Conservation (phyloP, 352 stramenopile species). For the Globisporangium orthogonon region DNA sequence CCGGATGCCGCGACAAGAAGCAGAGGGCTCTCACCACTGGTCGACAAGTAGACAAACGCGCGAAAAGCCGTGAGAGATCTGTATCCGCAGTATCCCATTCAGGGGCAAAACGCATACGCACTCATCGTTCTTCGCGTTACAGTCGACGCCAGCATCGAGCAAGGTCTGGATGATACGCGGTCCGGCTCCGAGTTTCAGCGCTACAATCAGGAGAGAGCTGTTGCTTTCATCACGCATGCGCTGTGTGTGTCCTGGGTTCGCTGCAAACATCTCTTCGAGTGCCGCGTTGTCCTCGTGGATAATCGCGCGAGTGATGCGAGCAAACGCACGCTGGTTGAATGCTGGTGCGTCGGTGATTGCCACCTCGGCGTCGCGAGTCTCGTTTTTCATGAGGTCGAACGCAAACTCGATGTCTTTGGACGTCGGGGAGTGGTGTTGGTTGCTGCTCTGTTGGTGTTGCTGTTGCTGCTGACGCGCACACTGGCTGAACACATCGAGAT, state of each 20-base stretch:
- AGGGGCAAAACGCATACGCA: conserved; percentile 13
- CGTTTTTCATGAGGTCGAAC: background rate
- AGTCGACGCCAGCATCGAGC: conserved; percentile 30
- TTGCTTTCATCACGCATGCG: conserved; percentile 26
- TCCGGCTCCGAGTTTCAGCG: conserved; percentile 28
- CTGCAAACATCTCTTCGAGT: conserved; percentile 15
- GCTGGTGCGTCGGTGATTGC: background rate
- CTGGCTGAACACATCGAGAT: conserved; percentile 36
- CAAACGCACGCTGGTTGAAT: conserved; percentile 10
- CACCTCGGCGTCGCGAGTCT: too few relatives aligned
- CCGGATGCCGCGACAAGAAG: conserved; percentile 49
- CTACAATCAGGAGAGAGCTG: conserved; percentile 47
- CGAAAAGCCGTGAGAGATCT: background rate
- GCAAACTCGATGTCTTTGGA: background rate
- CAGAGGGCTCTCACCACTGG: conserved; percentile 44
- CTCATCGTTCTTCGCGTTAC: conserved; percentile 48
- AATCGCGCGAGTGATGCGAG: conserved; percentile 22
- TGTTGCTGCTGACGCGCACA: conserved; percentile 22
- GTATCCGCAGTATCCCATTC: background rate
- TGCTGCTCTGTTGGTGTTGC: conserved; percentile 10
- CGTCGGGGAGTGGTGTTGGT: conserved; percentile 9
- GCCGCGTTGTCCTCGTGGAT: conserved; percentile 12
- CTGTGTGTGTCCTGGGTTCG: background rate
- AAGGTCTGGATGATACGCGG: conserved; percentile 20
- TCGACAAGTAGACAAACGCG: background rate